These are phyloP conservation scores for Asclepias syriaca DNA, from an alignment of 257 asterid species.

Conservation along the genomic window DNA sequence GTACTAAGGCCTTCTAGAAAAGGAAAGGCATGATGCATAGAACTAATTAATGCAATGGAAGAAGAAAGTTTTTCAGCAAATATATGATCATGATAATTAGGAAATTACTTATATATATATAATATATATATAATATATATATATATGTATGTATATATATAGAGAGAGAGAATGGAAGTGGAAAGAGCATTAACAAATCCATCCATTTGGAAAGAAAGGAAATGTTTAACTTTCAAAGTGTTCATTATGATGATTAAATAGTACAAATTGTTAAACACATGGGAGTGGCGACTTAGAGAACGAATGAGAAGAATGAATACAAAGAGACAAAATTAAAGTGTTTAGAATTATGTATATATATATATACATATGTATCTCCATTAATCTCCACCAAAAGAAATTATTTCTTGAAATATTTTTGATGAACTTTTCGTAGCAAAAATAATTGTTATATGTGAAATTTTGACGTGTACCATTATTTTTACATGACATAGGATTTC, in stretches of 20 bases:
- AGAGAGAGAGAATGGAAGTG: not conserved
- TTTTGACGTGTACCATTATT: not conserved
- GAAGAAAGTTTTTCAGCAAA: not conserved
- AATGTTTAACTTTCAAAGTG: not conserved
- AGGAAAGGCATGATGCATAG: not conserved
- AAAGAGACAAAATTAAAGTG: not conserved
- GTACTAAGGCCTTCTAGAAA: not conserved
- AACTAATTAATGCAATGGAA: not conserved
- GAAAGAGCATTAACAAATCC: not conserved
- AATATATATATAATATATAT: no score
- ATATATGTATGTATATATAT: no score
- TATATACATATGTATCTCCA: not conserved
- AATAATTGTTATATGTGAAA: not conserved
- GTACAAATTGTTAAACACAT: not conserved
- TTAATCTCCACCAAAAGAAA: not conserved
- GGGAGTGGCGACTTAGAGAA: not conserved
- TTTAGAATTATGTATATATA: not conserved
- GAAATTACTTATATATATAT: not conserved
- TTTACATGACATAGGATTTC: not conserved
- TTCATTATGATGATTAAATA: not conserved
- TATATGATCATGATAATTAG: not conserved
- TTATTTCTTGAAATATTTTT: not conserved
- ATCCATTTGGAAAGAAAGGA: not conserved
- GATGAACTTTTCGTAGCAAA: not conserved
- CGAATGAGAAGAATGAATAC: not conserved